A percentile compares a stretch with the other conserved stretches of the same genome.
Conservation (phyloP, 768 basidiomycete species). For the Russula abietina region DNA sequence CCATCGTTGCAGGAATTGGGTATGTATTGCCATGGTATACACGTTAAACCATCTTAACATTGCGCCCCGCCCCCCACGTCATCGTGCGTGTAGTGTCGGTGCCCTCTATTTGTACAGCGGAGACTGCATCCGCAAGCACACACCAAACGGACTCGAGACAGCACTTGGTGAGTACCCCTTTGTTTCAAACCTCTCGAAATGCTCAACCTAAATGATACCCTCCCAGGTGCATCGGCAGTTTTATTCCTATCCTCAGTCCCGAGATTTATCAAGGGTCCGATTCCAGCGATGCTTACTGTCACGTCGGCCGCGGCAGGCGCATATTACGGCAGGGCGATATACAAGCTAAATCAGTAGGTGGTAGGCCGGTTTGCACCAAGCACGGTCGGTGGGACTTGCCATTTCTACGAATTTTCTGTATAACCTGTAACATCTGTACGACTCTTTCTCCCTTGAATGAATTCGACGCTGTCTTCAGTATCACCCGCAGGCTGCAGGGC, state of each 20-base stretch:
- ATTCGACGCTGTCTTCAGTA: neutral
- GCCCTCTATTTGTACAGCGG: constrained; percentile 75
- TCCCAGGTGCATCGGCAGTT: constrained; percentile 62
- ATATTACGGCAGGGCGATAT: constrained; percentile 48
- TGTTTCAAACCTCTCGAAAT: neutral
- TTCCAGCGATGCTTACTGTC: constrained; percentile 53
- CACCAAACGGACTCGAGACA: constrained; percentile 66
- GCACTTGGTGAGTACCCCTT: constrained; percentile 52
- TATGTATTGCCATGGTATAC: constrained; percentile 32
- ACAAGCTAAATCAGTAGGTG: constrained; percentile 18
- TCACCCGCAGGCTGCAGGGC: neutral
- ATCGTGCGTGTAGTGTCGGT: constrained; percentile 50
- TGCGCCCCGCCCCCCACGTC: constrained; percentile 2
- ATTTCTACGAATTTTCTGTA: neutral
- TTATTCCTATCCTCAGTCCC: constrained; percentile 68
- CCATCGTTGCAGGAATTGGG: constrained; percentile 77
- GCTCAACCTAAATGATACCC: neutral
- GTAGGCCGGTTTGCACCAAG: neutral
- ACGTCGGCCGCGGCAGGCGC: constrained; percentile 52
- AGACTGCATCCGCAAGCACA: constrained; percentile 65
- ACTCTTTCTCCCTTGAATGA: neutral
- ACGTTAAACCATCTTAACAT: neutral
- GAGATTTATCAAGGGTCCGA: constrained; percentile 60
- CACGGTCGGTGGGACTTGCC: neutral
- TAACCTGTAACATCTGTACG: constrained; percentile 9